A percentile compares a stretch with the other conserved stretches of the same genome.
These are phyloP conservation scores for Penicillium sp. DNA, from an alignment of 2,329 filamentous ascomycete genomes.

Conservation along the genomic window DNA sequence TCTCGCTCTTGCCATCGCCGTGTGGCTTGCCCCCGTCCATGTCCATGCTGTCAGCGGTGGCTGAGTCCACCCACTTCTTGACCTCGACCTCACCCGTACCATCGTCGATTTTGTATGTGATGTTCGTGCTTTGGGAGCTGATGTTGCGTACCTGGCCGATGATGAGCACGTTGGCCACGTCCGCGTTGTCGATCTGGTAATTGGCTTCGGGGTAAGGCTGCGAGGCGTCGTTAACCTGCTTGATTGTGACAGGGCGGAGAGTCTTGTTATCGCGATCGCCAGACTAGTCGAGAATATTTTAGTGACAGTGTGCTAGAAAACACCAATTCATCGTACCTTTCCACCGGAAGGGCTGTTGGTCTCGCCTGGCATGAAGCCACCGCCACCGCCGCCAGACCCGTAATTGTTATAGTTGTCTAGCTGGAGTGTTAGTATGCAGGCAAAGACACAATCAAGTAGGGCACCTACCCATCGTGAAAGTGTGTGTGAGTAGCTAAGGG, in stretches of 20 bases:
- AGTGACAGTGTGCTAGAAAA: not conserved
- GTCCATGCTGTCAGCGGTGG: conserved; percentile 45
- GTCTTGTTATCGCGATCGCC: conserved; percentile 70
- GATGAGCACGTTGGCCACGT: conserved; percentile 75
- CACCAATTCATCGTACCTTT: conserved; percentile 31
- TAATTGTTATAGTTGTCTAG: conserved; percentile 41
- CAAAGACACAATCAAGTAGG: not conserved
- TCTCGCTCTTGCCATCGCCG: conserved; percentile 52
- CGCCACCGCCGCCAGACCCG: conserved; percentile 55
- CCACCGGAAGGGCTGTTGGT: conserved; percentile 48
- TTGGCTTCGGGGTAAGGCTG: conserved; percentile 71
- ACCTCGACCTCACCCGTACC: conserved; percentile 87
- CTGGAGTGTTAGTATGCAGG: conserved; percentile 2
- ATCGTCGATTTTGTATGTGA: conserved; percentile 91
- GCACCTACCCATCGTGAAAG: conserved; percentile 31
- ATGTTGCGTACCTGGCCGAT: conserved; percentile 89
- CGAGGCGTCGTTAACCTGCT: conserved; percentile 82
- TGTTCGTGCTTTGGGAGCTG: conserved; percentile 81
- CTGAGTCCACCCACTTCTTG: conserved; percentile 51
- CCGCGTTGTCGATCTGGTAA: conserved; percentile 77
- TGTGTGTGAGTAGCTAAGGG: conserved; percentile 6
- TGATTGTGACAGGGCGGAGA: conserved; percentile 89
- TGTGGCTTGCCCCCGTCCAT: conserved; percentile 41
- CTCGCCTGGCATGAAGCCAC: conserved; percentile 55
- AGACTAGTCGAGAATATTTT: conserved; percentile 3